These are phyloP conservation scores for Cyberlindnera euphorbiae DNA, from an alignment of 805 yeast species.

Conservation along the genomic window DNA sequence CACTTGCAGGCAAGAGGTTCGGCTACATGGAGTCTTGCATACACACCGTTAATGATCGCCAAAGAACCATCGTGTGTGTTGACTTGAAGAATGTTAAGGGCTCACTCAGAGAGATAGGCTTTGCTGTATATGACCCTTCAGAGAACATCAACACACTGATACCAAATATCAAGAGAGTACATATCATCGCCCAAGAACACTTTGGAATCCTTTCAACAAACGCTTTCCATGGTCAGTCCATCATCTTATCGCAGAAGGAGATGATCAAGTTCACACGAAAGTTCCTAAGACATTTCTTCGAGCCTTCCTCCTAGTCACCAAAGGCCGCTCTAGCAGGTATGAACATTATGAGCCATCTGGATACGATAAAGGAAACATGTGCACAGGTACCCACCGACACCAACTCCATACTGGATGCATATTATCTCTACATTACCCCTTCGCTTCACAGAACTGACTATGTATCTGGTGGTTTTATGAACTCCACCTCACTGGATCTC, in stretches of 20 bases:
- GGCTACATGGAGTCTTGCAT: slow-evolving; percentile 11
- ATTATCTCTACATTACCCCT: slow-evolving; percentile 16
- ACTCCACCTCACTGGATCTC: slow-evolving; percentile 8
- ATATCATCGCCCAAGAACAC: slow-evolving; percentile 17
- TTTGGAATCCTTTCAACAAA: slow-evolving; percentile 21
- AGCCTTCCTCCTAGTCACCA: background rate
- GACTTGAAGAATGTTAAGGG: slow-evolving; percentile 12
- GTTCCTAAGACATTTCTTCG: slow-evolving; percentile 3
- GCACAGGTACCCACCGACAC: slow-evolving; percentile 3
- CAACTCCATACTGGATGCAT: slow-evolving; percentile 8
- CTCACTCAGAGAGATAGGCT: slow-evolving; percentile 16
- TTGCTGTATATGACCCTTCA: slow-evolving; percentile 20
- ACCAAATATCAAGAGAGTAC: slow-evolving; percentile 13
- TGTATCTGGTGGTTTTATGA: slow-evolving; percentile 4
- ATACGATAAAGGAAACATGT: slow-evolving; percentile 1
- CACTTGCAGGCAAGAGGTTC: slow-evolving; percentile 15
- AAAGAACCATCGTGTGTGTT: slow-evolving; percentile 6
- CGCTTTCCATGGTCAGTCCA: slow-evolving; percentile 18
- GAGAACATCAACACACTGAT: slow-evolving; percentile 5
- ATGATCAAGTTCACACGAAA: slow-evolving; percentile 8
- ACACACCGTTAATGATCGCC: slow-evolving; percentile 10
- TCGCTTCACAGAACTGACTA: slow-evolving; percentile 5
- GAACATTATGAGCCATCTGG: slow-evolving; percentile 4
- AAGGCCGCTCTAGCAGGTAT: slow-evolving; percentile 7
- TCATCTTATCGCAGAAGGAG: slow-evolving; percentile 8